Evolutionary conservation across 2,329 filamentous ascomycete genomes (phyloP), one percentile per base, ranked within the genome.

Genomic region (Ophiocordyceps camponoti-saundersi): DNA sequence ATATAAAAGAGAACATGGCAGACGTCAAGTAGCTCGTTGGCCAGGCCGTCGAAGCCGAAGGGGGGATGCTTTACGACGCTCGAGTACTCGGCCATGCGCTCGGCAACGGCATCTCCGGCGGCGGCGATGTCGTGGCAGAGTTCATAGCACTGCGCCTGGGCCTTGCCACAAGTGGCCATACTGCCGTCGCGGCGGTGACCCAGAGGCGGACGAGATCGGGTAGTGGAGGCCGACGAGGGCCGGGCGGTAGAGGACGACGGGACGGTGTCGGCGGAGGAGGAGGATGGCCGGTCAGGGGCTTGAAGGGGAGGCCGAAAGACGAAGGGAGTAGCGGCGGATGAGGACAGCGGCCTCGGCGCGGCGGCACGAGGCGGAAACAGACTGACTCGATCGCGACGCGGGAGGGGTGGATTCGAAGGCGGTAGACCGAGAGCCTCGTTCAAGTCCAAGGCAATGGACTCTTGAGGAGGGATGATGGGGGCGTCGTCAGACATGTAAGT

Each of bases 1-100:
- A 84, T 78, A n/a, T 76, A 73, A 68, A 79, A 82, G 41, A 85
- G 66, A 41, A 79, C 73, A 47, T 78, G 72, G 57, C 75, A 80
- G 6, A 77, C 75, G 48, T 83, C 79, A 48, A 85, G 70, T 55
- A 84, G 82, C 52, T 80, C 77, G 50, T 73, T 71, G 11, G 80
- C 78, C 20, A 85, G 68, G 23, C 68, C 63, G 49, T 74, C 71
- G 58, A 81, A 76, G 30, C 74, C 73, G 46, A 70, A 63, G 0
- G 72, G 71, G 34, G 72, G 67, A 53, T 70, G 63, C 53, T 75
- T 77, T 48, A 71, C 68, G 5, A 72, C 69, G 47, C 72, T 74
- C 21, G 80, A 66, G 51, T 79, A 81, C 57, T 82, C 78, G 40
- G 81, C 68, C 66, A 80, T 75, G 52, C 72, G 75, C 44, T 81